Percentiles rank a stretch among this genome's conserved stretches.
Evolutionary conservation across 352 stramenopile species (phyloP).

Genomic region (Phytophthora pisi): DNA sequence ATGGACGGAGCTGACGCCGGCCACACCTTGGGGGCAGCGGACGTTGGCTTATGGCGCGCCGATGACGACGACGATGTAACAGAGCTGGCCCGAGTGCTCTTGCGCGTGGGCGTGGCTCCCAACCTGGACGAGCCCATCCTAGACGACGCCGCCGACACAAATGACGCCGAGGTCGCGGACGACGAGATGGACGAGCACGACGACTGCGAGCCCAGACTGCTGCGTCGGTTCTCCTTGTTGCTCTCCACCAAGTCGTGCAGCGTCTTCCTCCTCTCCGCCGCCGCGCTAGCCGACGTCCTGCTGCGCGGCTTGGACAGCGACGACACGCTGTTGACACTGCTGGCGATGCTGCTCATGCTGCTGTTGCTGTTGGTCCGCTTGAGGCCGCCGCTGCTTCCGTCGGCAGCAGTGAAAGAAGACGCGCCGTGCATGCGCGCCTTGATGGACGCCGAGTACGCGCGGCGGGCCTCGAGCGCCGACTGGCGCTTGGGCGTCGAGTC

Average conservation of each 20-base stretch:
- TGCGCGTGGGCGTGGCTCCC: constrained; percentile 2
- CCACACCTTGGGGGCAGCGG: constrained; percentile 45
- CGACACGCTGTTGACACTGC: constrained; percentile 30
- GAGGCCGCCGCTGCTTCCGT: constrained; percentile 24
- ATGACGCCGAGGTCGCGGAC: constrained; percentile 40
- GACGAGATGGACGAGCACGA: constrained; percentile 56
- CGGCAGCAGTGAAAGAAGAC: constrained; percentile 2
- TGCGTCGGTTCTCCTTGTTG: constrained; percentile 49
- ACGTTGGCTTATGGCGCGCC: constrained; percentile 16
- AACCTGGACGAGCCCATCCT: constrained; percentile 27
- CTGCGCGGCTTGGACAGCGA: constrained; percentile 22
- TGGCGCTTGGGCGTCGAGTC: constrained; percentile 21
- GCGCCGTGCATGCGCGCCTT: constrained; percentile 14
- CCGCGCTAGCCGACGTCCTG: constrained; percentile 25
- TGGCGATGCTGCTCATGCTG: constrained; percentile 38
- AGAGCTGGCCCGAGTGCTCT: constrained; percentile 11
- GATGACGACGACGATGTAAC: constrained; percentile 7
- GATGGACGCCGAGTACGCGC: constrained; percentile 32
- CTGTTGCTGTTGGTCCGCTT: constrained; percentile 40
- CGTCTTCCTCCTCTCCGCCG: constrained; percentile 37
- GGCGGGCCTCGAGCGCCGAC: constrained; percentile 34
- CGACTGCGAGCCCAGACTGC: constrained; percentile 57
- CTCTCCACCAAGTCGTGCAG: constrained; percentile 49
- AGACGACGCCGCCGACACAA: constrained; percentile 42
- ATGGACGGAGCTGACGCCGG: constrained; percentile 33